Base-by-base conservation (phyloP, 306 rosid genomes). In the Prunus salicina region DNA sequence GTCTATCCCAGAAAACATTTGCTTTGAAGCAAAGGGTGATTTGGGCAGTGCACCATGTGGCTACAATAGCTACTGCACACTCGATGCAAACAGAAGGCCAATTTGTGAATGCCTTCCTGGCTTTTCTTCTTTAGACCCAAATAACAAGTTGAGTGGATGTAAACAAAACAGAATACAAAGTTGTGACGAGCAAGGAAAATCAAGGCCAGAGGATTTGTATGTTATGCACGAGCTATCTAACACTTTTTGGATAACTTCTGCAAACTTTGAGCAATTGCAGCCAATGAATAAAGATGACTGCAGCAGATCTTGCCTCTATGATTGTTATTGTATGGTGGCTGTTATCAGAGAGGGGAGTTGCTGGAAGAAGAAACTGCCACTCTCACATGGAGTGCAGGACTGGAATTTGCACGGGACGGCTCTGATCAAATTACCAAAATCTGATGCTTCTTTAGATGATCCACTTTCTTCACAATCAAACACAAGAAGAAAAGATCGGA, bases 1-100 rank as follows among this genome's bases (percentile, higher is more conserved):
- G 64, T 80, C 72, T 69, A n/a, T 57, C 53, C 89, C 89, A 2
- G 45, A 27, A 3, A 64, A 80, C 79, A 82, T 86, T 30, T 86
- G 84, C 75, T 10, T 53, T 11, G 24, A 0, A 34, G 25, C 24
- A 12, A 20, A 7, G 2, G 12, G 32, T 1, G 41, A 3, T 6
- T 43, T 20, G 16, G 76, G 82, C 2, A 60, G 79, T 19, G 83
- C 66, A 32, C 32, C 76, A 6, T 83, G 83, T 27, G 83, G 80
- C 4, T 74, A 28, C 10, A 78, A 82, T 34, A 75, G 80, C 32
- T 53, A 62, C 5, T 82, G 86, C 65, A 41, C 69, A 22, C 62
- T 69, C 0, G 72, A 64, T 1, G 28, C 32, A 0, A 38, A 56
- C 20, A 57, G 51, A 10, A 67, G 52, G 25, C 53, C 70, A 38